Evolutionary conservation across 192 early-diverging fungal species (phyloP).

Genomic region (Jimgerdemannia flammicorona): DNA sequence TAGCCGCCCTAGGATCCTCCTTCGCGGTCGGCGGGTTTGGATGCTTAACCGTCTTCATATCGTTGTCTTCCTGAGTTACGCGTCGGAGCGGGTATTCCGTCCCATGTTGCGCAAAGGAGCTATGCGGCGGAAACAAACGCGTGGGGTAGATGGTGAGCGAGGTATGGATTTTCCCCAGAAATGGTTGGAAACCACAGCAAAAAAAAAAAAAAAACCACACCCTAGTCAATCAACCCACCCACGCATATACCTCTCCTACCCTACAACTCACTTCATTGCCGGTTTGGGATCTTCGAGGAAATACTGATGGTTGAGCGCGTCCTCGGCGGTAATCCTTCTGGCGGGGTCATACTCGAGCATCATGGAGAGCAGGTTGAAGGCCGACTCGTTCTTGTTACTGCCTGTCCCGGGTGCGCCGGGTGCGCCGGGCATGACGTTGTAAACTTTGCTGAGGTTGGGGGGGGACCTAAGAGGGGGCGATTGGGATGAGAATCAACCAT

Average conservation of each 20-base stretch:
- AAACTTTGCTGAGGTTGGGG: slow-evolving; percentile 39
- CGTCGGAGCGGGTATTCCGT: slow-evolving; percentile 48
- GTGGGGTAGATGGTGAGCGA: background rate
- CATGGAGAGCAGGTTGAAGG: slow-evolving; percentile 64
- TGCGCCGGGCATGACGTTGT: slow-evolving; percentile 25
- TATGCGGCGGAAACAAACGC: slow-evolving; percentile 3
- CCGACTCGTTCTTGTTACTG: slow-evolving; percentile 28
- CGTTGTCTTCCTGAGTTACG: slow-evolving; percentile 53
- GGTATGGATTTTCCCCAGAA: background rate
- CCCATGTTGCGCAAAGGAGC: slow-evolving; percentile 42
- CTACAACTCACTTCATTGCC: slow-evolving; percentile 41
- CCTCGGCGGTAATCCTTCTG: slow-evolving; percentile 68
- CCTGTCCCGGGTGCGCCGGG: slow-evolving; percentile 5
- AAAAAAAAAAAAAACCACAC: slow-evolving; percentile 1
- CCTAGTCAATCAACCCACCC: no score
- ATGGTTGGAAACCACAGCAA: background rate
- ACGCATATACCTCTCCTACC: no score
- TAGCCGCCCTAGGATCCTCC: slow-evolving; percentile 22
- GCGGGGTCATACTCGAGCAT: slow-evolving; percentile 82
- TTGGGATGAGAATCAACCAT: background rate
- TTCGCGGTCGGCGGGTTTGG: slow-evolving; percentile 11
- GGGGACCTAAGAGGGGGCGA: slow-evolving; percentile 18
- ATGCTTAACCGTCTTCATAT: slow-evolving; percentile 39
- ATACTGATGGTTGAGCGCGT: slow-evolving; percentile 79
- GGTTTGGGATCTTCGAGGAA: slow-evolving; percentile 73